Evolutionary conservation across 2,329 filamentous ascomycete species (phyloP).

Genomic region (Knoxdaviesia proteae): DNA sequence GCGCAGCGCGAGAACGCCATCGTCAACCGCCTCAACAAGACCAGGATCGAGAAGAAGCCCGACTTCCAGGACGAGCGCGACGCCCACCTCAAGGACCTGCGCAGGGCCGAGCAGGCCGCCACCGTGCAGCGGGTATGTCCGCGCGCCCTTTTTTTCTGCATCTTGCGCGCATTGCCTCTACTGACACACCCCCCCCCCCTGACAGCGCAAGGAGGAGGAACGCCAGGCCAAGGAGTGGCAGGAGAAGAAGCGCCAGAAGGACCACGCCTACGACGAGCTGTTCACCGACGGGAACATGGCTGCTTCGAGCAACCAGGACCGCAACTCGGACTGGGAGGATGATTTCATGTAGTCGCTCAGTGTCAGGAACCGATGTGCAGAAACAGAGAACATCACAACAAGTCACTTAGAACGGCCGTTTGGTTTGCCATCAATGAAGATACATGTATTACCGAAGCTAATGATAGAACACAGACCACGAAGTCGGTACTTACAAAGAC

Average conservation of each 20-base stretch:
- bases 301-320: conserved; percentile 65
- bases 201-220: conserved; percentile 57
- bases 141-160: neutral
- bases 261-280: conserved; percentile 92
- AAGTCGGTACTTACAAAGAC: neutral
- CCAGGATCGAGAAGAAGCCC: conserved; percentile 69
- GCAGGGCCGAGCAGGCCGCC: conserved; percentile 47
- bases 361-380: neutral
- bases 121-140: conserved; percentile 36
- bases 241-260: conserved; percentile 82
- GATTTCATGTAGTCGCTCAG: conserved; percentile 59
- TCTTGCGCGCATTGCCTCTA: neutral
- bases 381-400: neutral
- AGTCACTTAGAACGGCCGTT: neutral
- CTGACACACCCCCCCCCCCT: neutral
- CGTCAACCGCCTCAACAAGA: conserved; percentile 97
- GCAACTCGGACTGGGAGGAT: conserved; percentile 57
- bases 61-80: conserved; percentile 71
- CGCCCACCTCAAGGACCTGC: conserved; percentile 47
- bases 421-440: neutral
- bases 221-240: conserved; percentile 57
- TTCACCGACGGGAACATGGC: conserved; percentile 69
- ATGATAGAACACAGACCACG: neutral
- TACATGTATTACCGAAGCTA: neutral
- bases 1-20: conserved; percentile 67